Base-by-base conservation (phyloP, 164 flowering plant genomes). In the Magnolia changhungtana region DNA sequence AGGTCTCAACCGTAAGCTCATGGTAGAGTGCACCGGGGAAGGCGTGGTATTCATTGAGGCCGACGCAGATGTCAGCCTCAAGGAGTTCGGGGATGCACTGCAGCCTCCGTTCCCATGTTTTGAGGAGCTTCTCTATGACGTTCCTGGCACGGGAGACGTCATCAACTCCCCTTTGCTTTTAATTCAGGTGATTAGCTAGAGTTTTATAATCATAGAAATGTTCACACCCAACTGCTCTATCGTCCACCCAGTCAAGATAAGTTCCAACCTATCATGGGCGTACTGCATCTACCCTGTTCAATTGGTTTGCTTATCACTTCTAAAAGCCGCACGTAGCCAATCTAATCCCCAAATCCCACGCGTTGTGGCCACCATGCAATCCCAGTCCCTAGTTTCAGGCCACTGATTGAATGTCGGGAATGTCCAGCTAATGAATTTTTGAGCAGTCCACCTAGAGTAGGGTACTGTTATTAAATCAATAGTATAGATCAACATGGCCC, bases 121-220 rank as follows among this genome's bases (percentile, higher is more conserved):
- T 72, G 82, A 85, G 63, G 82, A 83, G 66, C 82, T 85, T n/a
- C 81, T 85, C n/a, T 82, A 45, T 61, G 82, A 85, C 45, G 86
- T 85, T 23, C 85, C 86, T 9, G 88, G 85, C 31, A 79, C 83
- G 24, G 70, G 14, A 7, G 82, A 72, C 20, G 78, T 85, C 37
- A 67, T 82, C 27, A 19, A 75, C 21, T 78, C 67, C 55, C 81
- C 82, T 13, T 20, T 76, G 52, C 52, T 80, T 52, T 37, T 73
- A n/a, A 72, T 80, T 63, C 82, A 80, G 79, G 79, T 80, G 50
- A 37, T 37, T 18, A 27, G 11, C 11, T 9, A 18, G 14, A 20
- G 11, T 2, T 21, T 63, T 63, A 58, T 58, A 11, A 63, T 2
- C 19, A 18, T 1, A 19, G 19, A 18, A 61, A 61, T 18, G 16